Base-by-base conservation (phyloP, 2,329 filamentous ascomycete species). In the Fusarium longipes region DNA sequence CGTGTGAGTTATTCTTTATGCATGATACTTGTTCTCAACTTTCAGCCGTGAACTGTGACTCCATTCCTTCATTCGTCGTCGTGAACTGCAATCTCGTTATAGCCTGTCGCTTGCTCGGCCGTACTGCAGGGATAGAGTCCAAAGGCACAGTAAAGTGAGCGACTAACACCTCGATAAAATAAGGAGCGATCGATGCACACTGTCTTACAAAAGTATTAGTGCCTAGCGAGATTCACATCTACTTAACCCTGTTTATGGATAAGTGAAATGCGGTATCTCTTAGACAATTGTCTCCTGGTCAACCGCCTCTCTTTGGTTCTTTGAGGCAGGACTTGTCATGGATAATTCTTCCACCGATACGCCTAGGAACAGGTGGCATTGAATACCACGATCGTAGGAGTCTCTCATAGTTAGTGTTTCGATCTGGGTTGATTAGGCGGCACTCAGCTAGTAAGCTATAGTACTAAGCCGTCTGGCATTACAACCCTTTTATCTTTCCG, bases 71-170 rank as follows among this genome's bases (percentile, higher is more conserved):
- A 18, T 47, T 56, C 15, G 36, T 24, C 35, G n/a, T 44, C 25
- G 32, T 36, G 18, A 50, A 25, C 35, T 32, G 52, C 39, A 44
- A 63, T 63, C 27, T 63, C 33, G 32, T 32, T 57, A 22, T 35
- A 35, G 30, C 22, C 18, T 32, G 32, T 18, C 30, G 22, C 10
- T 20, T 36, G 25, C 17, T 36, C 22, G 22, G 39, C 24, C 8
- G 27, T 39, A 32, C 14, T 56, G 30, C 40, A 30, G 32, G 30
- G 30, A 42, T 36, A 40, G 15, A 42, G 52, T 42, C 30, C 17
- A 42, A 54, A n/a, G 53, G 32, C 20, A 38, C 25, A 36, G 32
- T 15, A 30, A 12, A 15, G 15, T 32, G 55, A 17, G 39, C 40
- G 20, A 35, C 9, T 22, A 30, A 24, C 27, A 48, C 40, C 51